phyloP scores from a whole-genome alignment of 2,329 filamentous ascomycete species.

The Zymoseptoria tritici region DNA sequence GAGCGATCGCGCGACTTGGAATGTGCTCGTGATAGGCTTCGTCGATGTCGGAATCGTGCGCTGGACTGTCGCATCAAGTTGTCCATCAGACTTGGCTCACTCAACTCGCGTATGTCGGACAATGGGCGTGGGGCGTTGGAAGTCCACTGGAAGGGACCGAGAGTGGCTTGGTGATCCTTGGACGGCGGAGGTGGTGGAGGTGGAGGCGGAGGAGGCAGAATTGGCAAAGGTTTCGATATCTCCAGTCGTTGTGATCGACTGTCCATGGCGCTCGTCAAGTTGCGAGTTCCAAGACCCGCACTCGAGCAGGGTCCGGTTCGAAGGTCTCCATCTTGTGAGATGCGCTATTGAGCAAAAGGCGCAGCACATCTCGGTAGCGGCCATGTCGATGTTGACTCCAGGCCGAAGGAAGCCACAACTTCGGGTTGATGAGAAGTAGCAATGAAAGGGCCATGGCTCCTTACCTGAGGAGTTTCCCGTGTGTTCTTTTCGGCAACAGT shows the following conservation, averaged over 20 bases:
- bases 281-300: neutral
- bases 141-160: conserved; percentile 13
- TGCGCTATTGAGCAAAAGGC: neutral
- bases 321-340: neutral
- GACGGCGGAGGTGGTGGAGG: conserved; percentile 8
- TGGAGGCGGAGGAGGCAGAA: conserved; percentile 9
- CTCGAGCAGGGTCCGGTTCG: neutral
- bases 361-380: neutral
- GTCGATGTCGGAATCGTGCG: conserved; percentile 6
- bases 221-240: conserved; percentile 17
- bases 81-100: conserved; percentile 39
- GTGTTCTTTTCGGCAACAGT: neutral
- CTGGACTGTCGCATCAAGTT: conserved; percentile 7
- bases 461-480: neutral
- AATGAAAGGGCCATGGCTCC: neutral
- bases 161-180: neutral
- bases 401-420: neutral
- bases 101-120: conserved; percentile 45
- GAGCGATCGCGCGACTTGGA: conserved; percentile 20
- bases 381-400: neutral
- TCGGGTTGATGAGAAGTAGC: neutral
- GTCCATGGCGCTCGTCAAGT: conserved; percentile 8
- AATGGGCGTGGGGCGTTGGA: conserved; percentile 36
- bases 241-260: conserved; percentile 14
- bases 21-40: conserved; percentile 25